Evolutionary conservation across 1,284 basidiomycete genomes (phyloP).

Genomic region (Pascua sp.): DNA sequence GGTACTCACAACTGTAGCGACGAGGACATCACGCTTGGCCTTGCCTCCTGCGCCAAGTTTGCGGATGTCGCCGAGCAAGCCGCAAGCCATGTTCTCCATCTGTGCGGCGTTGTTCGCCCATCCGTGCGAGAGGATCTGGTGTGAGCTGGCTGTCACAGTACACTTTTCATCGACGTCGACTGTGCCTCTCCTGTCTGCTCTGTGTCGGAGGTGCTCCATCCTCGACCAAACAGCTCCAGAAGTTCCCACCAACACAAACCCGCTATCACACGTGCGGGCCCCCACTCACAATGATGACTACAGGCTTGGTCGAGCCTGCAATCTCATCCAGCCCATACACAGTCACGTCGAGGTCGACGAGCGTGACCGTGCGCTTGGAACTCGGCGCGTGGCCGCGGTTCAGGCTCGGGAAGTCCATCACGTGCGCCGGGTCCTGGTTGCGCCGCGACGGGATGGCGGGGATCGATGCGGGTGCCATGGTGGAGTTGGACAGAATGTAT

Average conservation of each 20-base stretch:
- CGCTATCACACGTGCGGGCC: no score
- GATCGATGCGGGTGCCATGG: conserved; percentile 2
- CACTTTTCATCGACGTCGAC: no score
- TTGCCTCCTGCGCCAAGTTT: conserved; percentile 6
- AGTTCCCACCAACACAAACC: no score
- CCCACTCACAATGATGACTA: conserved; percentile 34
- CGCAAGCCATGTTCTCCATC: conserved; percentile 37
- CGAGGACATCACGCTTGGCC: conserved; percentile 36
- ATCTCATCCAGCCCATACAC: conserved; percentile 43
- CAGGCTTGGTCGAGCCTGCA: conserved; percentile 19
- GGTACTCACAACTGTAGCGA: conserved; percentile 41
- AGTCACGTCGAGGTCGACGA: conserved; percentile 34
- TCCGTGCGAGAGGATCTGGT: conserved; percentile 18
- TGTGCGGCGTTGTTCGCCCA: conserved; percentile 20
- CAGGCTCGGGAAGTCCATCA: conserved; percentile 31
- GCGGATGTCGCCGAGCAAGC: conserved; percentile 32
- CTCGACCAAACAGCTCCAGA: no score
- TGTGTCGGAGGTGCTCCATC: no score
- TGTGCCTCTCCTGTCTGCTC: no score
- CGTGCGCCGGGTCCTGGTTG: conserved; percentile 20
- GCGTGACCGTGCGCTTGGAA: conserved; percentile 15
- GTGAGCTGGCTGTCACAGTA: neutral
- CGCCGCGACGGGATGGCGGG: conserved; percentile 16
- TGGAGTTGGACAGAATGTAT: neutral
- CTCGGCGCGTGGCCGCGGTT: conserved; percentile 22